phyloP scores from a whole-genome alignment of 1,284 basidiomycete species.

The Leccinum ponderosum region DNA sequence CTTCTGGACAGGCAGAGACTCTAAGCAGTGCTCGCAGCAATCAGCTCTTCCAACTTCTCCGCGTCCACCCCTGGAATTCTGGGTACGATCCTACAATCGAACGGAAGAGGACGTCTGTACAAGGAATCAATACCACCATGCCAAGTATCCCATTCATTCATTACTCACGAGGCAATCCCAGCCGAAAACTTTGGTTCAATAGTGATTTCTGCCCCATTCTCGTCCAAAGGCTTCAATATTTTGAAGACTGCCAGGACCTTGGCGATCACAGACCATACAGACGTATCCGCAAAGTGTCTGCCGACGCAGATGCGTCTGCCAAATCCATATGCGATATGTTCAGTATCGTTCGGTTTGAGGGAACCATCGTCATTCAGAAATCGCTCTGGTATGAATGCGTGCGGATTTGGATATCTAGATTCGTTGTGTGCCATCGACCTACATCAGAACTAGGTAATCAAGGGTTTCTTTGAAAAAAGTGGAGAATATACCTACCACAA shows the following conservation, averaged over 20 bases:
- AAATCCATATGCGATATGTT: slow-evolving; percentile 21
- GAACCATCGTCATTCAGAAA: slow-evolving; percentile 21
- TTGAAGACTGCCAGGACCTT: slow-evolving; percentile 14
- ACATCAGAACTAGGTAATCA: not conserved
- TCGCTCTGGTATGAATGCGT: slow-evolving; percentile 16
- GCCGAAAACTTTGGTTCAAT: slow-evolving; percentile 13
- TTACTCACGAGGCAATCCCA: slow-evolving; percentile 11
- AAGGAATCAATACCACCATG: not conserved
- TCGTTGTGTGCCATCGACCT: slow-evolving; percentile 24
- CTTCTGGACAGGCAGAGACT: not conserved
- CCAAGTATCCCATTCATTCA: not conserved
- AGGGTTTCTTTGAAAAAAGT: not conserved
- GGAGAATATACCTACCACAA: not conserved
- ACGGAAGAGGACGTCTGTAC: slow-evolving; percentile 16
- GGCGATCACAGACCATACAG: slow-evolving; percentile 20
- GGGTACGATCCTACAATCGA: slow-evolving; percentile 20
- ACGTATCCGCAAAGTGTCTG: slow-evolving; percentile 17
- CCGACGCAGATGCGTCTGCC: slow-evolving; percentile 22
- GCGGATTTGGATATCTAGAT: slow-evolving; percentile 14
- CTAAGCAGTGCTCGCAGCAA: slow-evolving; percentile 5
- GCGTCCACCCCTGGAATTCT: slow-evolving; percentile 12
- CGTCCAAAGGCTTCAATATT: slow-evolving; percentile 9
- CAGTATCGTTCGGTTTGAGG: slow-evolving; percentile 16
- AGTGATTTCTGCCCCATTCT: slow-evolving; percentile 6
- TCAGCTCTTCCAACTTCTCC: slow-evolving; percentile 8